Evolutionary conservation across 768 basidiomycete genomes (phyloP).

Genomic region (Mycena capillaripes): DNA sequence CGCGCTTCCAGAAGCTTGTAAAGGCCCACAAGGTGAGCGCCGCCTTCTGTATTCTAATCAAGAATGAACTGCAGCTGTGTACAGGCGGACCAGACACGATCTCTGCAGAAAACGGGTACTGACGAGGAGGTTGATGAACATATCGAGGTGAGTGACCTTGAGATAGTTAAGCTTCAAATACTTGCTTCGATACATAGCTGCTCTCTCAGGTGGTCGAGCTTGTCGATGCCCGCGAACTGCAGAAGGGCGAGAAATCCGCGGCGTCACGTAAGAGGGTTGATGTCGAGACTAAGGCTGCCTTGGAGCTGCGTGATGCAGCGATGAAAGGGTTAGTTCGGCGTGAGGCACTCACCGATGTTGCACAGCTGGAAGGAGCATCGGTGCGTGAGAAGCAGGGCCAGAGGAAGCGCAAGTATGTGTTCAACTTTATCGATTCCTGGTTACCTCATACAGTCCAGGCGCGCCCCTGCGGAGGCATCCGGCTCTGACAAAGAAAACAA

Average conservation of each 20-base stretch:
- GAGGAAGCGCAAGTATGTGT: constrained; percentile 22
- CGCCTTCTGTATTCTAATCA: background rate
- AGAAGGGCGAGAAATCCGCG: constrained; percentile 18
- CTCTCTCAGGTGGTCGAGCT: constrained; percentile 18
- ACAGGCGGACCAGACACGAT: constrained; percentile 17
- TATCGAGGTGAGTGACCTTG: background rate
- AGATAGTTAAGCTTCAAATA: background rate
- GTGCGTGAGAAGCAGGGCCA: constrained; percentile 29
- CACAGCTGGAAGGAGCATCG: constrained; percentile 18
- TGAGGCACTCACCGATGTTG: constrained; percentile 20
- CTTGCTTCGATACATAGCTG: background rate
- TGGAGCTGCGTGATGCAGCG: constrained; percentile 21
- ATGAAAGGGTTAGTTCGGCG: constrained; percentile 22
- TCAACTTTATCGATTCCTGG: background rate
- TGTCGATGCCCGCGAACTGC: background rate
- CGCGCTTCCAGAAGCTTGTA: constrained; percentile 7
- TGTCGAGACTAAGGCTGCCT: constrained; percentile 14
- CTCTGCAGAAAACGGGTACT: constrained; percentile 23
- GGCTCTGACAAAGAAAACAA: constrained; percentile 22
- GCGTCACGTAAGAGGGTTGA: constrained; percentile 21
- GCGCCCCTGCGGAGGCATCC: background rate
- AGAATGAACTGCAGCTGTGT: background rate
- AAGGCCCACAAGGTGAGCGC: background rate
- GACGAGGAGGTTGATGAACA: constrained; percentile 22
- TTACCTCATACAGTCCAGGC: background rate